Percentiles rank a stretch among this genome's conserved stretches.
Evolutionary conservation across 2,329 filamentous ascomycete genomes (phyloP).

Genomic region (Xylaria sp.): DNA sequence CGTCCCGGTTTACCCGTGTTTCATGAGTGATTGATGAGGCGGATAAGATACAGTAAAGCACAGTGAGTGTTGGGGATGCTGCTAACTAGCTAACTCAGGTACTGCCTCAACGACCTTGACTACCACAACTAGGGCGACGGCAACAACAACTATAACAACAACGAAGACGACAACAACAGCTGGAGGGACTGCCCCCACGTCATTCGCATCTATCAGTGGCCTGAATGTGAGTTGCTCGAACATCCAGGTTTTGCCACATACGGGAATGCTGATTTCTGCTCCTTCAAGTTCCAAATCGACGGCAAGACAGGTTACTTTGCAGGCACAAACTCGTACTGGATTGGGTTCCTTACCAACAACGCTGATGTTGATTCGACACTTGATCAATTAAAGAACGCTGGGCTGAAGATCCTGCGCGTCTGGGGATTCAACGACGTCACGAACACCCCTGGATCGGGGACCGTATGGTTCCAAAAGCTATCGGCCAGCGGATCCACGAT

Average conservation of each 20-base stretch:
- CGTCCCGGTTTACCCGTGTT: background rate
- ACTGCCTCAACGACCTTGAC: constrained; percentile 32
- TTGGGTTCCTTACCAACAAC: constrained; percentile 61
- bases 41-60: background rate
- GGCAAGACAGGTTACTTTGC: constrained; percentile 58
- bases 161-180: constrained; percentile 17
- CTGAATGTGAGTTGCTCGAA: constrained; percentile 18
- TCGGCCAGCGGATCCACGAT: constrained; percentile 63
- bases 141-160: background rate
- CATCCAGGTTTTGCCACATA: background rate
- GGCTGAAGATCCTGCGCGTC: constrained; percentile 67
- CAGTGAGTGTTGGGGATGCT: background rate
- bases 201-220: constrained; percentile 30
- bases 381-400: constrained; percentile 59
- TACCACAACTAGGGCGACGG: constrained; percentile 32
- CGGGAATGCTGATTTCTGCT: background rate
- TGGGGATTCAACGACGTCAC: constrained; percentile 72
- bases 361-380: constrained; percentile 65
- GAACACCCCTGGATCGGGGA: constrained; percentile 48
- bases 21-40: background rate
- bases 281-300: constrained; percentile 52
- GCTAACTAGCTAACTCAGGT: constrained; percentile 21
- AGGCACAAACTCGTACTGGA: constrained; percentile 65
- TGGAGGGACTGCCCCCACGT: constrained; percentile 12
- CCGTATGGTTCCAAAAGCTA: constrained; percentile 65